Base-by-base conservation (phyloP, 345 rosid genomes). In the Pugionium cornutum region DNA sequence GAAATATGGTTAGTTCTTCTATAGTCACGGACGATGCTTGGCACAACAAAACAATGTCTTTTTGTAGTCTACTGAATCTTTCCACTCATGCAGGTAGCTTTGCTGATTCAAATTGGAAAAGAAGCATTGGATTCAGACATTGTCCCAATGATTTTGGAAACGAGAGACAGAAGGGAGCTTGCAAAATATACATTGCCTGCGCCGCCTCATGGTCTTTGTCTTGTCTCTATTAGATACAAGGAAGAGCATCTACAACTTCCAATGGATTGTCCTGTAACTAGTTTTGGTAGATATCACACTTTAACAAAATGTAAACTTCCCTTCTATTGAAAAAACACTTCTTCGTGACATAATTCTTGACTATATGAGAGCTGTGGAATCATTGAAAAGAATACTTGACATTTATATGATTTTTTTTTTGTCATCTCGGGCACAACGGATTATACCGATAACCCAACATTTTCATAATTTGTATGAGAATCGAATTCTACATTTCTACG, bases 171-270 rank as follows among this genome's bases (percentile, higher is more conserved):
- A 37, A 86, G 67, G 76, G 87, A 82, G 82, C 91, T 89, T 27
- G 98, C 94, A 2, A 89, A 84, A 67, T 84, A 83, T 70, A 44
- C 68, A 53, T 64, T 86, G 60, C 61, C 91, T 67, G 81, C 84
- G 0, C 85, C 91, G 25, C 89, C 98, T 40, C 94, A 92, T 8
- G 94, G 97, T n/a, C 89, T 92, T 11, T 80, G 84, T 74, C 94
- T 89, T 53, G 72, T 86, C 26, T 64, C 83, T 48, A 76, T 89
- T 52, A 83, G 86, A 39, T 89, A 84, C 50, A 81, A 78, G 2
- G 84, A 85, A 78, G 83, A 85, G 34, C 89, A 84, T 64, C 78
- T 88, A 40, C 58, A 36, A 55, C 92, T 83, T 76, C 99, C 99
- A 5, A 28, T 64, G 26, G 82, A 66, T 70, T 76, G 78, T 59